Conservation (phyloP, 495 filamentous ascomycete species). For the Aspergillus ellipticus region DNA sequence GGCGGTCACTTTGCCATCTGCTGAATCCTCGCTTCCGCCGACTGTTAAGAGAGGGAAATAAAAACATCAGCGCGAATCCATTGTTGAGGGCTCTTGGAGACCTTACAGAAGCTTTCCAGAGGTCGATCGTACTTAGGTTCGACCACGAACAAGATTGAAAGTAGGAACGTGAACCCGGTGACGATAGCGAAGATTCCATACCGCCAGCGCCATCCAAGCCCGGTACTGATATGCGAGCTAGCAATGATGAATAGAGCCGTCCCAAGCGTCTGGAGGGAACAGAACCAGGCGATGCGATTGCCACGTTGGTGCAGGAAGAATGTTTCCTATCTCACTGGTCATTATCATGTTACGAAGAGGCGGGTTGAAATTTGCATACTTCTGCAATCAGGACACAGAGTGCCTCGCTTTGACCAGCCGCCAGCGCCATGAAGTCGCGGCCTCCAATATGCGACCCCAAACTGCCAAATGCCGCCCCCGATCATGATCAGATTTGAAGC, state of each 20-base stretch:
- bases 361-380: too few species aligned
- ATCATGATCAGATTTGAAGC: background rate
- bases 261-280: slow-evolving; percentile 17
- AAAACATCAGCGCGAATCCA: too few species aligned
- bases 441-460: slow-evolving; percentile 12
- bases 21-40: too few species aligned
- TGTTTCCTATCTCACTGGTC: slow-evolving; percentile 3
- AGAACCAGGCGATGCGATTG: slow-evolving; percentile 20
- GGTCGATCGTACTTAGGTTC: slow-evolving; percentile 17
- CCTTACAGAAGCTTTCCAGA: slow-evolving; percentile 3
- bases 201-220: slow-evolving; percentile 24
- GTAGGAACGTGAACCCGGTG: slow-evolving; percentile 11
- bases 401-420: slow-evolving; percentile 23
- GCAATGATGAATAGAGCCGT: slow-evolving; percentile 16
- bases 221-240: slow-evolving; percentile 17
- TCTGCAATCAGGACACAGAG: slow-evolving; percentile 18
- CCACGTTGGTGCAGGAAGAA: slow-evolving; percentile 23
- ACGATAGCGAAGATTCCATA: slow-evolving; percentile 21
- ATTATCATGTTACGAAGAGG: too few species aligned
- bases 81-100: too few species aligned
- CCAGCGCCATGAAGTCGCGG: slow-evolving; percentile 21
- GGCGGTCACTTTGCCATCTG: background rate
- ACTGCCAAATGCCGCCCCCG: background rate
- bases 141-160: slow-evolving; percentile 11
- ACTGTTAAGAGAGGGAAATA: too few species aligned